Evolutionary conservation across 1,139 yeast species (phyloP).

Genomic region (Yamadazyma aaseri): DNA sequence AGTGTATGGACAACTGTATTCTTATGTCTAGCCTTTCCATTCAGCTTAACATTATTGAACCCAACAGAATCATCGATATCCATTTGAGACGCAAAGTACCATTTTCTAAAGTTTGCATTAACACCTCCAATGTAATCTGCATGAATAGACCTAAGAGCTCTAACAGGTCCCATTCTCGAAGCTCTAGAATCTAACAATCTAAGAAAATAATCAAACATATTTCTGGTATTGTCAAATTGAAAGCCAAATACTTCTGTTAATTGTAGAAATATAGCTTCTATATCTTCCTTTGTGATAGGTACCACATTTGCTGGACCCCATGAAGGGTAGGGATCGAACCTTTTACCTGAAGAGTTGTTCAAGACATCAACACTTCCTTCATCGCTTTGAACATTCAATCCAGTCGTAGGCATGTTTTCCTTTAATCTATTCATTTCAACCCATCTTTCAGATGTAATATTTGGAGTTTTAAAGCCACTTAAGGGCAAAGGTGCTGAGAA

Average conservation of each 20-base stretch:
- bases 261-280: slow-evolving; percentile 54
- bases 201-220: slow-evolving; percentile 65
- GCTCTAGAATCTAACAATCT: slow-evolving; percentile 67
- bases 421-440: slow-evolving; percentile 25
- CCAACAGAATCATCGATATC: slow-evolving; percentile 83
- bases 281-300: slow-evolving; percentile 60
- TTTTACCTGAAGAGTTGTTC: slow-evolving; percentile 17
- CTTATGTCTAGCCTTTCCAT: slow-evolving; percentile 34
- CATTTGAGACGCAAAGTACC: slow-evolving; percentile 94
- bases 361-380: slow-evolving; percentile 4
- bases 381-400: background rate
- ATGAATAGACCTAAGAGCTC: slow-evolving; percentile 60
- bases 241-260: slow-evolving; percentile 63
- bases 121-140: slow-evolving; percentile 88
- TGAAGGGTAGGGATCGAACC: slow-evolving; percentile 56
- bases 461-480: slow-evolving; percentile 45
- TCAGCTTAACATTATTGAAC: slow-evolving; percentile 52
- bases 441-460: slow-evolving; percentile 17
- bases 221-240: slow-evolving; percentile 59
- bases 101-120: slow-evolving; percentile 85
- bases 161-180: slow-evolving; percentile 55
- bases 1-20: slow-evolving; percentile 30
- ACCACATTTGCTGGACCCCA: slow-evolving; percentile 42
- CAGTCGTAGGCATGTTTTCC: background rate
- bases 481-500: slow-evolving; percentile 31